Evolutionary conservation across 768 basidiomycete genomes (phyloP).

Genomic region (Xerocomus potaroensis): DNA sequence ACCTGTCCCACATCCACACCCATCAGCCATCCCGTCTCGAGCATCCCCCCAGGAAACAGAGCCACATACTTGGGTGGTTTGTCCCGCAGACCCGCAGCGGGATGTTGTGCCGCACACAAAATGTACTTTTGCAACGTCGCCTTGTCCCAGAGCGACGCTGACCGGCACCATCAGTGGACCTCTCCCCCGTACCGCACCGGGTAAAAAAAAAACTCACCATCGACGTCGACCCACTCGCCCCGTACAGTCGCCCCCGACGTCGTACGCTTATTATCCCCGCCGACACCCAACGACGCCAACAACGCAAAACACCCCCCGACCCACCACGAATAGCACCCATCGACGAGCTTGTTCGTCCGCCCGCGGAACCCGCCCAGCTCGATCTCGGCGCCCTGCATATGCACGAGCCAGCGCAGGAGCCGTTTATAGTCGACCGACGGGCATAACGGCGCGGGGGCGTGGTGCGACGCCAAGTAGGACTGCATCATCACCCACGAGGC

Average conservation of each 20-base stretch:
- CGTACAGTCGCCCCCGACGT: slow-evolving; percentile 30
- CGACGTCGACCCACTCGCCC: slow-evolving; percentile 68
- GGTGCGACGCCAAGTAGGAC: slow-evolving; percentile 40
- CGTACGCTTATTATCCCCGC: too few relatives aligned
- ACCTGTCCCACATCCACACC: slow-evolving; percentile 44
- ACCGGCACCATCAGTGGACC: background rate
- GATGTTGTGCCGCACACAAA: slow-evolving; percentile 79
- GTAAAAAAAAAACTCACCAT: too few relatives aligned
- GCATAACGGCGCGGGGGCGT: background rate
- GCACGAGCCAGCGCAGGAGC: slow-evolving; percentile 75
- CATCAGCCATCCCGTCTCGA: background rate
- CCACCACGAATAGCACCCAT: slow-evolving; percentile 99
- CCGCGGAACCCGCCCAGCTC: slow-evolving; percentile 94
- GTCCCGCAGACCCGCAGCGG: slow-evolving; percentile 84
- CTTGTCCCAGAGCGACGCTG: slow-evolving; percentile 52
- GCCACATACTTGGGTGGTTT: slow-evolving; percentile 95
- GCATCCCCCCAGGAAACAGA: too few relatives aligned
- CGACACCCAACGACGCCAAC: slow-evolving; percentile 55
- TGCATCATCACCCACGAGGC: slow-evolving; percentile 79
- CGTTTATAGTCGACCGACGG: slow-evolving; percentile 53
- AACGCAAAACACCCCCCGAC: slow-evolving; percentile 84
- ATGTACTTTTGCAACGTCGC: slow-evolving; percentile 84
- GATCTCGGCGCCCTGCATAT: slow-evolving; percentile 77
- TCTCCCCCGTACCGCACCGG: too few relatives aligned
- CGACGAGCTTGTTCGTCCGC: slow-evolving; percentile 96